Evolutionary conservation across 176 grass and related monocot genomes (phyloP).

Genomic region (Ensete glaucum): DNA sequence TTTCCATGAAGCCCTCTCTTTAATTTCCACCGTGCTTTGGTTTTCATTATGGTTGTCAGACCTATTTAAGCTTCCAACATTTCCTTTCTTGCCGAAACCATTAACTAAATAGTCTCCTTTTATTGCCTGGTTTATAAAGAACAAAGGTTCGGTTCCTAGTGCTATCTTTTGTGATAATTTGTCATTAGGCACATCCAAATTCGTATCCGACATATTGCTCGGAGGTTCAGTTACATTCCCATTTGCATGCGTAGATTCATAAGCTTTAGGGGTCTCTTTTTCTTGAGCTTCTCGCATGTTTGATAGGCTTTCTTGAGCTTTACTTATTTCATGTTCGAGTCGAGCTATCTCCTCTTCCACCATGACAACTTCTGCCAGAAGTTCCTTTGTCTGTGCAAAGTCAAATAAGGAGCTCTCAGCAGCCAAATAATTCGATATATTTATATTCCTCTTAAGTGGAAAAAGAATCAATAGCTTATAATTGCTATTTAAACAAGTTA

Average conservation of each 20-base stretch:
- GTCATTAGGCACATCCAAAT: not conserved
- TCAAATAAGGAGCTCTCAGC: not conserved
- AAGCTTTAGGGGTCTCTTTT: not conserved
- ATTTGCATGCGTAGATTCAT: not conserved
- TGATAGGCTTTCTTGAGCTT: constrained; percentile 36
- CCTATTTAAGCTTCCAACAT: constrained; percentile 20
- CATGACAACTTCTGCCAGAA: constrained; percentile 75
- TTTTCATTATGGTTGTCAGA: constrained; percentile 13
- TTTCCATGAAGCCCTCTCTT: constrained; percentile 25
- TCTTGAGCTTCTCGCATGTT: constrained; percentile 17
- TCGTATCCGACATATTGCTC: not conserved
- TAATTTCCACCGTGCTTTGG: constrained; percentile 13
- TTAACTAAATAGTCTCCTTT: constrained; percentile 51
- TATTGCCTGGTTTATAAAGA: constrained; percentile 93
- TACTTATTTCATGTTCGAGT: constrained; percentile 54
- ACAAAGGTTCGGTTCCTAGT: constrained; percentile 64
- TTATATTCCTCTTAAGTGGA: no score
- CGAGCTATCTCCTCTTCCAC: constrained; percentile 81
- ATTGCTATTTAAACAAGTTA: no score
- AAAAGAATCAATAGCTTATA: no score
- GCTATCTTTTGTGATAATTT: constrained; percentile 21
- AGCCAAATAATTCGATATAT: no score
- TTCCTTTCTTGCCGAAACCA: constrained; percentile 26
- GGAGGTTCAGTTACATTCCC: not conserved
- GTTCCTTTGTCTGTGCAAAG: constrained; percentile 44